Evolutionary conservation across 2,329 filamentous ascomycete species (phyloP), one percentile per base, ranked within the genome.

Genomic region (Talaromyces sp.): DNA sequence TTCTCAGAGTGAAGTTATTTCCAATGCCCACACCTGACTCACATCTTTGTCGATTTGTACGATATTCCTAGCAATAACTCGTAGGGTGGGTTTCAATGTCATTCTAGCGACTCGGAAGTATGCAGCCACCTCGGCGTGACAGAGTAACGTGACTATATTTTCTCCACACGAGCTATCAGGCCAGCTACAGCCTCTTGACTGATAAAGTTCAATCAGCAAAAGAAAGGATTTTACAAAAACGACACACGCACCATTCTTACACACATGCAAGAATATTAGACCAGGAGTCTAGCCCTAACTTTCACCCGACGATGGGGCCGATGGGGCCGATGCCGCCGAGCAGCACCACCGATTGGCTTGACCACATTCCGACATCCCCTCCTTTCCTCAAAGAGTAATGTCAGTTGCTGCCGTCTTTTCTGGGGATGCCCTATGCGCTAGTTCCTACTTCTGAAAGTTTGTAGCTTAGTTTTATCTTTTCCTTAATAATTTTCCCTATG

Each of bases 311-410:
- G 52, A 43, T 67, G 25, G 67, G 63, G 43, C 66, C 31, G 52
- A 43, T 67, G 25, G 67, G 63, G 43, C 66, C 37, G 22, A 66
- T 7, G 47, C 58, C 64, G 33, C 57, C 49, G 27, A 65, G 61
- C 19, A 67, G 43, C 27, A 67, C 59, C 56, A 43, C 52, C 49
- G 64, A 63, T 63, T 63, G 61, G 61, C 13, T 31, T 25, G 50
- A 9, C 17, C 17, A 43, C 50, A 54, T 56, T 31, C 61, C 22
- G 15, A 39, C 27, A 17, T 35, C 35, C 49, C n/a, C 3, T 50
- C 19, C 60, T 31, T 61, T 61, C 43, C 59, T 27, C 17, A 39
- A 52, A 22, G 10, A 33, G 19, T 11, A 62, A 41, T 50, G 31
- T 31, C 31, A 52, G 31, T 62, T 27, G 2, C 19, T 19, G 45